Evolutionary conservation across 1,284 basidiomycete genomes (phyloP).

Genomic region (Malassezia dermatis): DNA sequence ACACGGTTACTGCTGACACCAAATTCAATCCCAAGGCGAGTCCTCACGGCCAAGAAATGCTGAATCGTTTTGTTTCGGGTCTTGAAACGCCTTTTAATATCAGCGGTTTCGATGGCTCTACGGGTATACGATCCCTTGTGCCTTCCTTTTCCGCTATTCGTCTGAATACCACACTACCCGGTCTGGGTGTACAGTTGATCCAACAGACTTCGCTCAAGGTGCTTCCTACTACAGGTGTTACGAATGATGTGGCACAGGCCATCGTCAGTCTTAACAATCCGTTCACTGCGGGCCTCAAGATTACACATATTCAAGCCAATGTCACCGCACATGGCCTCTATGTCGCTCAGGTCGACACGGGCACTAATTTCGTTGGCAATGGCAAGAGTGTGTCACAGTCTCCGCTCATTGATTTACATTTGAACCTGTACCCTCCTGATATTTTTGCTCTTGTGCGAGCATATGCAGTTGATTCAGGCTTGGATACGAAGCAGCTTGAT

Average conservation of each 20-base stretch:
- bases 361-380: conserved; percentile 54
- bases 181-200: conserved; percentile 56
- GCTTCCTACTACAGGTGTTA: conserved; percentile 58
- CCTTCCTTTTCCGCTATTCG: conserved; percentile 59
- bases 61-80: conserved; percentile 61
- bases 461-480: conserved; percentile 59
- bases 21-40: conserved; percentile 56
- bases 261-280: conserved; percentile 61
- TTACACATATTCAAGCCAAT: conserved; percentile 59
- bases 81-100: conserved; percentile 41
- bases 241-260: conserved; percentile 60
- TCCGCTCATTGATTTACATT: conserved; percentile 56
- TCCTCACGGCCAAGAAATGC: conserved; percentile 57
- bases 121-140: conserved; percentile 56
- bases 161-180: conserved; percentile 58
- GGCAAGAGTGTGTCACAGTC: conserved; percentile 58
- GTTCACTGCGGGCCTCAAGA: conserved; percentile 57
- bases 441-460: conserved; percentile 63
- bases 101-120: conserved; percentile 57
- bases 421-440: conserved; percentile 64
- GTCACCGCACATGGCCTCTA: conserved; percentile 59
- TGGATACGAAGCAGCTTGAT: conserved; percentile 59
- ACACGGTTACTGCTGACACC: conserved; percentile 38
- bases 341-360: conserved; percentile 59
- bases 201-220: conserved; percentile 56